These are phyloP conservation scores for Amaranthus tricolor DNA, from an alignment of 179 eudicot genomes.

Conservation along the genomic window DNA sequence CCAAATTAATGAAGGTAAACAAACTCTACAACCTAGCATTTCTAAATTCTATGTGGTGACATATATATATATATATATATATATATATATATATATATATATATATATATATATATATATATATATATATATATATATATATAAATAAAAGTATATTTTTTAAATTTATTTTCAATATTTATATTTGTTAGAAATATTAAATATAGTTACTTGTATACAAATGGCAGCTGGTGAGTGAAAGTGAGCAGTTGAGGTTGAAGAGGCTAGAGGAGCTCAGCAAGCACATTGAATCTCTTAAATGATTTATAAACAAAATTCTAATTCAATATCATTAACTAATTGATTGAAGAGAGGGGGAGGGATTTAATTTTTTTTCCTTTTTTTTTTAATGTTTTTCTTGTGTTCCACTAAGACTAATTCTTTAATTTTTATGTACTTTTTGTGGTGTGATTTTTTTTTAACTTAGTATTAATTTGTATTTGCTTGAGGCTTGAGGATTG, in stretches of 20 bases:
- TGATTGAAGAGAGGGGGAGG: conserved; percentile 3
- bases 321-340: conserved; percentile 18
- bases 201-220: too few species aligned
- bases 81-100: too few species aligned
- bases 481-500: too few species aligned
- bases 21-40: background rate
- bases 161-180: background rate
- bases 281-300: conserved; percentile 54
- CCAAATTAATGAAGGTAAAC: conserved; percentile 75
- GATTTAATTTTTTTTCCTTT: conserved; percentile 8
- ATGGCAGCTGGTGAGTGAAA: conserved; percentile 73
- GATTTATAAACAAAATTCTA: conserved; percentile 11
- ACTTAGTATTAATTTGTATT: too few species aligned
- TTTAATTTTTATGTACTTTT: conserved; percentile 20
- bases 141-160: background rate
- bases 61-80: too few species aligned
- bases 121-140: too few species aligned
- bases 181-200: background rate
- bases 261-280: conserved; percentile 89
- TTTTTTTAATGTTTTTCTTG: background rate
- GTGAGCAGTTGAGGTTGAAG: conserved; percentile 78
- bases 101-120: too few species aligned
- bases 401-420: conserved; percentile 17
- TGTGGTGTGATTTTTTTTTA: background rate
- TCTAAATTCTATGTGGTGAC: too few species aligned